Percentiles rank a stretch among this genome's conserved stretches.
Conservation (phyloP, 148 eudicot genomes). For the Camellia lanceoleosa region DNA sequence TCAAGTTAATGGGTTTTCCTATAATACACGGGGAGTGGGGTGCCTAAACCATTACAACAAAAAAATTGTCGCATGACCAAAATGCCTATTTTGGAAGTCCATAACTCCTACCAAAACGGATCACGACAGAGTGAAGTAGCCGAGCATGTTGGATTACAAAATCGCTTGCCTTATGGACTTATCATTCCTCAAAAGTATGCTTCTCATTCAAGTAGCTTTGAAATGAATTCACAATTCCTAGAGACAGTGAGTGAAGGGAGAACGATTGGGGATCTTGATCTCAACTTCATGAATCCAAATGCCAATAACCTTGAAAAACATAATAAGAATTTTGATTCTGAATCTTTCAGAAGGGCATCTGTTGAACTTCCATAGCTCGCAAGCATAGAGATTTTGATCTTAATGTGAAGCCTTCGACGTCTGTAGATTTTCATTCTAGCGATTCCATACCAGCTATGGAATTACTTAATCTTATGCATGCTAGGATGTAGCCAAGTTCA, state of each 20-base stretch:
- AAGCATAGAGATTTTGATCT: conserved; percentile 25
- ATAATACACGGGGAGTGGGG: conserved; percentile 20
- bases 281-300: conserved; percentile 30
- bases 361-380: conserved; percentile 12
- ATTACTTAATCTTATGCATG: conserved; percentile 68
- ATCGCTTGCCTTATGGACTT: conserved; percentile 21
- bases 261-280: conserved; percentile 27
- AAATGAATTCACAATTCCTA: conserved; percentile 21
- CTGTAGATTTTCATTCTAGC: conserved; percentile 41
- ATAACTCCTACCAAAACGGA: conserved; percentile 20
- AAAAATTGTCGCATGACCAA: conserved; percentile 14
- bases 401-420: conserved; percentile 20
- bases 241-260: conserved; percentile 25
- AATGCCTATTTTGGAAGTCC: conserved; percentile 28
- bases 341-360: conserved; percentile 17
- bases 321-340: conserved; percentile 16
- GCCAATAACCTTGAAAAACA: conserved; percentile 28
- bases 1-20: conserved; percentile 10
- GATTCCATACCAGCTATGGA: conserved; percentile 82
- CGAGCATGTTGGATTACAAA: conserved; percentile 25
- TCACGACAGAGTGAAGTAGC: conserved; percentile 24
- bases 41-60: conserved; percentile 18
- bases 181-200: conserved; percentile 7
- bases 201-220: conserved; percentile 9
- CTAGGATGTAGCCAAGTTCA: conserved; percentile 32